Percentiles rank a stretch among this genome's conserved stretches.
phyloP scores from a whole-genome alignment of 345 rosid genomes.

The Gynandropsis gynandra region DNA sequence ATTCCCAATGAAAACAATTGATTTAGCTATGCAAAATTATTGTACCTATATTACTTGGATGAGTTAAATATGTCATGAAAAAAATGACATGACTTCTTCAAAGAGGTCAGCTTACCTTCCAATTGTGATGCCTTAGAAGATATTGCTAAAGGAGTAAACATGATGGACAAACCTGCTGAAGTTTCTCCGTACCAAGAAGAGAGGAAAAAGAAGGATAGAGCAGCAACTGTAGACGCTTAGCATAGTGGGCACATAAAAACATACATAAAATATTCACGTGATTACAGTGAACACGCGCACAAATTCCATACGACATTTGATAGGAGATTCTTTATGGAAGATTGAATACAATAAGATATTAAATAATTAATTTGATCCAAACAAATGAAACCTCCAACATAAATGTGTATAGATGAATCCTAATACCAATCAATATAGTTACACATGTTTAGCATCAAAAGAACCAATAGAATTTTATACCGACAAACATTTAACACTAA shows the following conservation, averaged over 20 bases:
- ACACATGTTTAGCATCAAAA: constrained; percentile 12
- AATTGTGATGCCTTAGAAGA: constrained; percentile 70
- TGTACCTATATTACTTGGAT: constrained; percentile 13
- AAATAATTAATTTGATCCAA: constrained; percentile 10
- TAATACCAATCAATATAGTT: background rate
- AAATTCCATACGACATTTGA: constrained; percentile 82
- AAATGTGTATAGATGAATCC: constrained; percentile 7
- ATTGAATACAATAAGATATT: constrained; percentile 19
- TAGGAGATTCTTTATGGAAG: constrained; percentile 46
- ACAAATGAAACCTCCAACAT: constrained; percentile 10
- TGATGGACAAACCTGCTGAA: constrained; percentile 84
- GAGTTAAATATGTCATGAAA: constrained; percentile 11
- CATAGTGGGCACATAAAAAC: constrained; percentile 18
- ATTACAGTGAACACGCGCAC: constrained; percentile 52
- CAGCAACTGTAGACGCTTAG: constrained; percentile 49
- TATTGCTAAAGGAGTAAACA: constrained; percentile 95
- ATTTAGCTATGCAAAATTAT: constrained; percentile 26
- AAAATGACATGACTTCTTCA: constrained; percentile 10
- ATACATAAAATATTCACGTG: constrained; percentile 5
- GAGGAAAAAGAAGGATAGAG: constrained; percentile 85
- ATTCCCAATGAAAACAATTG: constrained; percentile 77
- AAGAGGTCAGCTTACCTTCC: constrained; percentile 59
- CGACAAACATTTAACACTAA: background rate
- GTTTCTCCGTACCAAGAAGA: constrained; percentile 89
- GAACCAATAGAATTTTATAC: constrained; percentile 2